Evolutionary conservation across 768 basidiomycete genomes (phyloP), one percentile per base, ranked within the genome.

Genomic region (Tephrocybe rancida): DNA sequence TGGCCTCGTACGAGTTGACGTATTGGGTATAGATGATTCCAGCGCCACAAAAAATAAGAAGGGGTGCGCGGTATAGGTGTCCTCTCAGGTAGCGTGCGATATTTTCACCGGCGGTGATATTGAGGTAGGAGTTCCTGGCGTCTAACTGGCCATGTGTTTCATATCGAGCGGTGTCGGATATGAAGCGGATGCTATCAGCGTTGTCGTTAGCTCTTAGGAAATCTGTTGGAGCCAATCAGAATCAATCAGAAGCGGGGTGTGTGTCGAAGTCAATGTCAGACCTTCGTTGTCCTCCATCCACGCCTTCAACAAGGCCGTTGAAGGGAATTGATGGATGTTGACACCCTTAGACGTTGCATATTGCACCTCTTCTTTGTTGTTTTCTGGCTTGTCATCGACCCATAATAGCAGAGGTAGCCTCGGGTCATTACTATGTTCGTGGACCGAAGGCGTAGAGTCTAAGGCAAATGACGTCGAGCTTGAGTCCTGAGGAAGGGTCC

Each of bases 261-360:
- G 19, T 7, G 39, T 3, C 5, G 21, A n/a, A n/a, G 27, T 2
- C 26, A n/a, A 44, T 37, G 35, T 10, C 52, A 22, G 21, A 67
- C 66, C 57, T 54, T 64, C 50, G 34, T 67, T 67, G 21, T 62
- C 57, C 24, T 56, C 55, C 1, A 69, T 58, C 68, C 68, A 69
- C 2, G 54, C 50, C 48, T 67, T 69, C 3, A 60, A 60, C 7
- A 63, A 48, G 16, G 55, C 43, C 0, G 64, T 69, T 2, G 61
- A 62, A 14, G 59, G 45, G 11, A 65, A 41, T 29, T 65, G 61
- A 13, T 63, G 50, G 21, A 67, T 63, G 3, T 52, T 56, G 27
- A 67, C 54, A 14, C 63, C 62, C 13, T 48, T 39, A 14, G 54
- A 5, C 16, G 44, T 44, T 5, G 65, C 68, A 34, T 57, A 62